Evolutionary conservation across 768 basidiomycete species (phyloP).

Genomic region (Calocera cornea): DNA sequence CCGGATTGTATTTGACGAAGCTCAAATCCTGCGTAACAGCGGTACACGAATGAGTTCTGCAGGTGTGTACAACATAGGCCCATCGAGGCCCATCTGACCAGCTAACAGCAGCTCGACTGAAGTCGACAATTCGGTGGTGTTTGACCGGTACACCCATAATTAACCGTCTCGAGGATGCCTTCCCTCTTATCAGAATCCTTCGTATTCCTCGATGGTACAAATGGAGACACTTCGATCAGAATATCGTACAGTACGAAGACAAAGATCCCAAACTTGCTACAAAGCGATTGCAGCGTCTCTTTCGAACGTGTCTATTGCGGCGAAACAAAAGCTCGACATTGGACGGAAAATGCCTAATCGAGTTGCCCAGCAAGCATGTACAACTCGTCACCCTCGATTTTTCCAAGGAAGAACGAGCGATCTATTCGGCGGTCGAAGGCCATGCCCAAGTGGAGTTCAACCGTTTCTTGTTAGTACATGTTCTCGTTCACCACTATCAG

Average conservation of each 20-base stretch:
- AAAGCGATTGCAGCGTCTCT: background rate
- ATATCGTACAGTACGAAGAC: background rate
- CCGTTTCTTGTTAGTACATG: conserved; percentile 9
- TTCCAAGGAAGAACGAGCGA: conserved; percentile 18
- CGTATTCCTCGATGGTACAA: conserved; percentile 27
- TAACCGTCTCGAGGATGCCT: conserved; percentile 47
- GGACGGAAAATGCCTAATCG: background rate
- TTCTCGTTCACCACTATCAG: background rate
- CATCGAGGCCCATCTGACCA: too few species aligned
- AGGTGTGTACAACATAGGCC: background rate
- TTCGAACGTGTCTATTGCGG: background rate
- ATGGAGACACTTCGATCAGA: background rate
- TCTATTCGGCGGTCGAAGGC: conserved; percentile 15
- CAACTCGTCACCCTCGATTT: conserved; percentile 15
- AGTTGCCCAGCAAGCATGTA: background rate
- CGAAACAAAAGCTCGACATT: background rate
- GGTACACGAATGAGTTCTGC: background rate
- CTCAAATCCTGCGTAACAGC: conserved; percentile 54
- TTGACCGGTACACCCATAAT: conserved; percentile 42
- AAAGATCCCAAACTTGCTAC: background rate
- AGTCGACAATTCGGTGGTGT: background rate
- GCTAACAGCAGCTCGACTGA: background rate
- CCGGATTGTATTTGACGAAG: conserved; percentile 64
- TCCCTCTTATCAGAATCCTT: conserved; percentile 31
- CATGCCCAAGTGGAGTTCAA: conserved; percentile 20